Base-by-base conservation (phyloP, 257 asterid genomes). In the Marsdenia floribunda region DNA sequence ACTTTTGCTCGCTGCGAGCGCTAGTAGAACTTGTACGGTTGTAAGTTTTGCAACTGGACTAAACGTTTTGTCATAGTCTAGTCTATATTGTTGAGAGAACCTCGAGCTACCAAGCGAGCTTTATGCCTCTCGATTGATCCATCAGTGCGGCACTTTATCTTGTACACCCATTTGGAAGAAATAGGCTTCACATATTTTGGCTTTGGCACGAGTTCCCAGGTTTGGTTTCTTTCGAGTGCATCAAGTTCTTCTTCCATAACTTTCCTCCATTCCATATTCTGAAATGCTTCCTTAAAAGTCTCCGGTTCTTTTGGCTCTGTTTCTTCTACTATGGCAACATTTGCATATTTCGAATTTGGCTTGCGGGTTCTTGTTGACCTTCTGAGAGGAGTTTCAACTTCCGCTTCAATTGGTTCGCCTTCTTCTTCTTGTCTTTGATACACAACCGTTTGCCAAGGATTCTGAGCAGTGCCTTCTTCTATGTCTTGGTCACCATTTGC, bases 281-380 rank as follows among this genome's bases (percentile, higher is more conserved):
- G 10, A 59, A 11, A 37, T 59, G 70, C 77, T 60, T 74, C 72
- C 29, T 61, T 72, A 61, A 61, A 74, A 1, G 24, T 73, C 42
- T 72, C 70, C n/a, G n/a, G n/a, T n/a, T n/a, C n/a, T n/a, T n/a
- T n/a, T 40, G 26, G 77, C n/a, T 73, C 77, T 73, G 42, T 73
- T 60, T 74, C 77, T 63, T 74, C 71, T 14, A 61, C 63, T 63
- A 74, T 59, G 63, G 61, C 11, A 49, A 61, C 61, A 21, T 46
- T 75, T 0, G 52, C 66, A 24, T 50, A 75, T 50, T 53, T 75
- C 5, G 55, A 24, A 50, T 65, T 65, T 16, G 67, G 73, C 46
- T 46, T 65, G 66, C 38, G 2, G 26, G 14, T 11, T 42, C 57
- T 59, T 0, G 44, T 57, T 40, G 77, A 65, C 33, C 58, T 57